Evolutionary conservation across 768 basidiomycete genomes (phyloP).

Genomic region (Pleurotus cornucopiae): DNA sequence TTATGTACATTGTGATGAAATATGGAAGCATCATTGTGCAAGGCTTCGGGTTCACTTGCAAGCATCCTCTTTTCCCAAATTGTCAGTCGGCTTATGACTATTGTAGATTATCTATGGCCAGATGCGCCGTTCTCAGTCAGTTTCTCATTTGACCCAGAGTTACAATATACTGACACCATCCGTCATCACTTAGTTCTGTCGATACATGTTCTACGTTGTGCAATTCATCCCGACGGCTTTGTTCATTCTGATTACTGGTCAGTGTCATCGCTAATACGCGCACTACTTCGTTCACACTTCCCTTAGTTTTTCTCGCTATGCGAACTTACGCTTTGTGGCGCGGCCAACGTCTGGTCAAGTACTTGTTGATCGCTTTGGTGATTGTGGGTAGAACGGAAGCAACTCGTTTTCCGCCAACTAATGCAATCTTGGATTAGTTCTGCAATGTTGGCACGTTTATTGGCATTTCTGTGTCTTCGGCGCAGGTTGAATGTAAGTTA

Average conservation of each 20-base stretch:
- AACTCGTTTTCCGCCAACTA: background rate
- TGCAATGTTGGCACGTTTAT: background rate
- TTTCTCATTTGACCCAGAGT: background rate
- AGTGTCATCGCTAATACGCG: background rate
- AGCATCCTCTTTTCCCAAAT: background rate
- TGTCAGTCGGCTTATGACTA: background rate
- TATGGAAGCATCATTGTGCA: background rate
- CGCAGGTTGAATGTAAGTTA: background rate
- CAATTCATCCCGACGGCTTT: background rate
- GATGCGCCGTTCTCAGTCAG: background rate
- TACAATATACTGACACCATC: background rate
- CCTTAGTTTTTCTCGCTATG: background rate
- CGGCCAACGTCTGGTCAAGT: background rate
- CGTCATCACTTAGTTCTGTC: background rate
- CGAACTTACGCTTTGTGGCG: conserved; percentile 4
- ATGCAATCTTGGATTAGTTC: background rate
- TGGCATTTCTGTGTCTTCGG: background rate
- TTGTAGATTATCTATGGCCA: background rate
- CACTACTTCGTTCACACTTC: background rate
- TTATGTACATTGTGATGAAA: background rate
- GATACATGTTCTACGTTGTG: background rate
- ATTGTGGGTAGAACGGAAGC: background rate
- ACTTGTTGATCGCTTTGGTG: background rate
- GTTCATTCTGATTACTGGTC: background rate
- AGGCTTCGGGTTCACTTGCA: background rate